Conservation (phyloP, 805 yeast genomes). For the Torulaspora microellipsoides region DNA sequence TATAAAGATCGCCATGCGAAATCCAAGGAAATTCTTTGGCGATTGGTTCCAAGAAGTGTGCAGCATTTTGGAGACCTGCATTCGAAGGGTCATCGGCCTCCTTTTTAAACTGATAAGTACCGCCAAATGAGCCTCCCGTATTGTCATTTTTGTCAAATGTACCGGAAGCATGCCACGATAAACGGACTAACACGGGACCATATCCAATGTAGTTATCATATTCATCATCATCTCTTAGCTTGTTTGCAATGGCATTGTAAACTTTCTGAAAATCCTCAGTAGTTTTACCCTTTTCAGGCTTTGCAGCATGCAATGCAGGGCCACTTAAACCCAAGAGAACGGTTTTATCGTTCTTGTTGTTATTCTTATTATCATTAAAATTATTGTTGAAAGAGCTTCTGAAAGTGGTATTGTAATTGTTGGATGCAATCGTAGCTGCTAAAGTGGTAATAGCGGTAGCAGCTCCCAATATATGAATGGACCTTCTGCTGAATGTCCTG, state of each 20-base stretch:
- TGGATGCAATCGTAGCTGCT: constrained; percentile 24
- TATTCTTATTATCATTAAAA: constrained; percentile 17
- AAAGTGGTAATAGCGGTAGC: constrained; percentile 34
- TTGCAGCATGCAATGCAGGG: constrained; percentile 36
- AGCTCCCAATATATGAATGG: constrained; percentile 22
- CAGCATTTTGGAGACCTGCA: constrained; percentile 57
- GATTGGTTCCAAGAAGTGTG: constrained; percentile 53
- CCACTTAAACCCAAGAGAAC: constrained; percentile 37
- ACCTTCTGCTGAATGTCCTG: constrained; percentile 22
- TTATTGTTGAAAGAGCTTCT: not conserved
- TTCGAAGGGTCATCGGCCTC: constrained; percentile 57
- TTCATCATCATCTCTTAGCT: constrained; percentile 49
- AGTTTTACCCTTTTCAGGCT: constrained; percentile 27
- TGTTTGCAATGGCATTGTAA: constrained; percentile 68
- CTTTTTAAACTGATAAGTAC: constrained; percentile 52
- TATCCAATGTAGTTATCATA: constrained; percentile 65
- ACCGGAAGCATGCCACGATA: constrained; percentile 88
- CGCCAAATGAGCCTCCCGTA: constrained; percentile 68
- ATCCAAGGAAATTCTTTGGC: constrained; percentile 59
- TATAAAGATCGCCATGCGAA: constrained; percentile 73
- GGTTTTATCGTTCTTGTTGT: constrained; percentile 20
- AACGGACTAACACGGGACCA: constrained; percentile 74
- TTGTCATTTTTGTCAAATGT: constrained; percentile 59
- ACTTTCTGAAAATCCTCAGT: constrained; percentile 55
- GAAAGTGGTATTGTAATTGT: constrained; percentile 10